phyloP scores from a whole-genome alignment of 2,329 filamentous ascomycete species.

The Macrophomina phaseolina region DNA sequence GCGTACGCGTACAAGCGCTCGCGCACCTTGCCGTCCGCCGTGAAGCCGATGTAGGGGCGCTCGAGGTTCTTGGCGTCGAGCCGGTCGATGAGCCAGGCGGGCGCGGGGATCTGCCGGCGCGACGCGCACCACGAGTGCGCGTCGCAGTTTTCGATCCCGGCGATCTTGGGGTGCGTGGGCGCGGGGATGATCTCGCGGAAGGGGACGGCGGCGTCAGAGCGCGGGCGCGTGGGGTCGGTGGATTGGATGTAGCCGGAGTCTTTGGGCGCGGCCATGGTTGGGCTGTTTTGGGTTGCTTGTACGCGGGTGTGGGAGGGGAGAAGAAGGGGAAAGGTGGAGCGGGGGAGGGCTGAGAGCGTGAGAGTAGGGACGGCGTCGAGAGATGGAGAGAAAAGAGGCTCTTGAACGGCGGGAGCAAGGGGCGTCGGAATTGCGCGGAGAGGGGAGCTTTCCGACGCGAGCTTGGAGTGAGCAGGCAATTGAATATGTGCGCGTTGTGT shows the following conservation, averaged over 20 bases:
- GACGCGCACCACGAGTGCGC: conserved; percentile 27
- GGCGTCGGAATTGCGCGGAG: neutral
- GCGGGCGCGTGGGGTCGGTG: conserved; percentile 25
- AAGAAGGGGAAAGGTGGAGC: neutral
- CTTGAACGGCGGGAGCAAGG: no score
- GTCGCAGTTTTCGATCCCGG: conserved; percentile 27
- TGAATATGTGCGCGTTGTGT: neutral
- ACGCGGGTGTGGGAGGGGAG: no score
- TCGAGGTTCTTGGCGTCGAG: conserved; percentile 48
- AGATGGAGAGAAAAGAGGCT: no score
- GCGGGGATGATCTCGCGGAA: conserved; percentile 29
- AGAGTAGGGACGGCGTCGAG: no score
- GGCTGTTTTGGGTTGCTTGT: neutral
- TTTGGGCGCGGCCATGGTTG: conserved; percentile 40
- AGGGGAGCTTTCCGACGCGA: neutral
- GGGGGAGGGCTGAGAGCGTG: no score
- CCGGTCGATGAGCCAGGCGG: conserved; percentile 65
- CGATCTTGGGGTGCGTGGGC: conserved; percentile 26
- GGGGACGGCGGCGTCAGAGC: conserved; percentile 27
- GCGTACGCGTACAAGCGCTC: conserved; percentile 32
- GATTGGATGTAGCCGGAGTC: conserved; percentile 27
- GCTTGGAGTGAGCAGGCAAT: neutral
- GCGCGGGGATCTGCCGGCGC: conserved; percentile 40
- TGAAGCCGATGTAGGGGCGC: conserved; percentile 75
- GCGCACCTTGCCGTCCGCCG: conserved; percentile 62